Conservation (phyloP, 129 eudicot species). For the Pseudognaphalium luteoalbum region DNA sequence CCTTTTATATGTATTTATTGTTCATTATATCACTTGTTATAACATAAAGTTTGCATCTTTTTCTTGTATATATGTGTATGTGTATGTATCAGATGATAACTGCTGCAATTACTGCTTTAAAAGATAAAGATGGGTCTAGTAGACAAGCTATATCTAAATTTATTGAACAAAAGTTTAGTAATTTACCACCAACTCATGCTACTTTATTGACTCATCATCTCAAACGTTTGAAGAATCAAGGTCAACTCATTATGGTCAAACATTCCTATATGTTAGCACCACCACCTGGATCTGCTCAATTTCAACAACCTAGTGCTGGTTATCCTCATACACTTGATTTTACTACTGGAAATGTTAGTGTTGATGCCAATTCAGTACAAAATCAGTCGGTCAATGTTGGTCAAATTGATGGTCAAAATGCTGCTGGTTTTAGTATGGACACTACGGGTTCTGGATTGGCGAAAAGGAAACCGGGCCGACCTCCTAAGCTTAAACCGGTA, state of each 20-base stretch:
- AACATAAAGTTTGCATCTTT: neutral
- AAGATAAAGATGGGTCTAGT: conserved; percentile 81
- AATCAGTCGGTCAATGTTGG: neutral
- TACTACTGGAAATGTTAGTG: neutral
- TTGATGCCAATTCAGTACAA: neutral
- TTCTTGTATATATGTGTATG: neutral
- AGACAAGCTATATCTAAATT: conserved; percentile 63
- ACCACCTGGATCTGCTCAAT: conserved; percentile 46
- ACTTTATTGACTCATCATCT: conserved; percentile 65
- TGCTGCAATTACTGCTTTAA: conserved; percentile 61
- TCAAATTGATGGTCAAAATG: neutral
- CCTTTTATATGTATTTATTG: neutral
- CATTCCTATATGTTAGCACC: conserved; percentile 64
- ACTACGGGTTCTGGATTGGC: conserved; percentile 20
- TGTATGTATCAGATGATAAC: conserved; percentile 58
- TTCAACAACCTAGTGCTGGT: conserved; percentile 23
- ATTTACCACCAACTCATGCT: conserved; percentile 53
- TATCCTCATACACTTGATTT: conserved; percentile 9
- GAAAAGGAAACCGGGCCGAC: conserved; percentile 53
- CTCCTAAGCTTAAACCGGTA: conserved; percentile 46
- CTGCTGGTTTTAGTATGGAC: conserved; percentile 5
- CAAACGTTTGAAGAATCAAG: conserved; percentile 52
- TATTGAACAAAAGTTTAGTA: conserved; percentile 53
- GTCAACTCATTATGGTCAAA: conserved; percentile 67
- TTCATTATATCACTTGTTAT: neutral